Conservation (phyloP, 2,329 filamentous ascomycete genomes). For the Pseudogymnoascus sp. region DNA sequence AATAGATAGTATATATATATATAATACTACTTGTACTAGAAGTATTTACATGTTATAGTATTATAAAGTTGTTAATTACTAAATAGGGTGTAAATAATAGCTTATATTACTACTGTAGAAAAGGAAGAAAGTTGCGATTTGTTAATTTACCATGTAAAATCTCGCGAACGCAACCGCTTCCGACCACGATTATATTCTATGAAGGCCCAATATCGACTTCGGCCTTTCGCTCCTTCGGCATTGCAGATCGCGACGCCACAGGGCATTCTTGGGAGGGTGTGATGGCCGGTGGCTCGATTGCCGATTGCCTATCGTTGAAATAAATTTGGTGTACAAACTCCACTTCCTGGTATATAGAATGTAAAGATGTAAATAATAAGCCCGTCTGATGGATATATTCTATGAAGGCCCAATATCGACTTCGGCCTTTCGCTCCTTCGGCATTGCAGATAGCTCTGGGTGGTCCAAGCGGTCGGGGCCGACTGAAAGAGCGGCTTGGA, state of each 20-base stretch:
- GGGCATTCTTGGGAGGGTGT: constrained; percentile 31
- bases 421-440: constrained; percentile 1
- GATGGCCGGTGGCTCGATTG: not conserved
- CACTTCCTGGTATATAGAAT: not conserved
- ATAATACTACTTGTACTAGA: too few relatives aligned
- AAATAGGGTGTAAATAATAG: too few relatives aligned
- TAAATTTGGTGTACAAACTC: not conserved
- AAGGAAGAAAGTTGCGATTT: too few relatives aligned
- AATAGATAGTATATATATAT: too few relatives aligned
- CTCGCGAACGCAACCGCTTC: too few relatives aligned
- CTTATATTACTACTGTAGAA: too few relatives aligned
- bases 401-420: not conserved
- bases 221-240: constrained; percentile 1
- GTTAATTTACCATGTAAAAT: too few relatives aligned
- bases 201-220: not conserved
- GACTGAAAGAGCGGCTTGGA: not conserved
- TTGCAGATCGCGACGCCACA: constrained; percentile 23
- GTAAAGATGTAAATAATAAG: not conserved
- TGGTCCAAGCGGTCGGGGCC: not conserved
- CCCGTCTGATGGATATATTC: not conserved
- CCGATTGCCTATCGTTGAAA: not conserved
- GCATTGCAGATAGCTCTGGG: not conserved
- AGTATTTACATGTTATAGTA: too few relatives aligned
- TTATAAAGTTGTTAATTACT: too few relatives aligned
- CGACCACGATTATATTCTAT: too few relatives aligned